Percentiles rank a stretch among this genome's conserved stretches.
These are phyloP conservation scores for Wickerhamiella qilinensis DNA, from an alignment of 805 yeast species.

Conservation along the genomic window DNA sequence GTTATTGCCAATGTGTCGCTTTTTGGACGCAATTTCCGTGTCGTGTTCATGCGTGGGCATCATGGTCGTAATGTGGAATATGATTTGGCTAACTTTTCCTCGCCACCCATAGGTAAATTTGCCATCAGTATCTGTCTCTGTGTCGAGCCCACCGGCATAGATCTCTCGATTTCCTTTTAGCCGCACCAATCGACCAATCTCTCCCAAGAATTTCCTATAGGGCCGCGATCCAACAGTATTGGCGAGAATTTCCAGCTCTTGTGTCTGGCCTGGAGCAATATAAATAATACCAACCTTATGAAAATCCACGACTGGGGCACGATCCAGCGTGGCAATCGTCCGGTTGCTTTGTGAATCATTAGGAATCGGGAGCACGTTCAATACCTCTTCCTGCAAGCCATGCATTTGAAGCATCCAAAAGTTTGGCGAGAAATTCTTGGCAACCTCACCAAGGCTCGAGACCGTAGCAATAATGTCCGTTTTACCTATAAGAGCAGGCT, in stretches of 20 bases:
- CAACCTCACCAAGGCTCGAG: background rate
- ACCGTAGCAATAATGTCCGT: background rate
- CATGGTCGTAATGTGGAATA: slow-evolving; percentile 67
- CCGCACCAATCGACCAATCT: slow-evolving; percentile 44
- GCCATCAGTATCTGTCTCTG: slow-evolving; percentile 55
- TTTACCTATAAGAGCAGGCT: slow-evolving; percentile 4
- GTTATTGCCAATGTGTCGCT: slow-evolving; percentile 76
- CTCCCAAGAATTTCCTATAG: slow-evolving; percentile 42
- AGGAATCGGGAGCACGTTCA: slow-evolving; percentile 26
- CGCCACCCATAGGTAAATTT: slow-evolving; percentile 58
- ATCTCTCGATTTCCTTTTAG: slow-evolving; percentile 37
- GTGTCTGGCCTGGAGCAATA: slow-evolving; percentile 48
- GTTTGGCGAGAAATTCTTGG: background rate
- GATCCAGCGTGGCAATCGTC: slow-evolving; percentile 48
- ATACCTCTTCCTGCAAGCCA: slow-evolving; percentile 2
- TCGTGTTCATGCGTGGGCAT: slow-evolving; percentile 47
- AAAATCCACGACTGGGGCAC: slow-evolving; percentile 62
- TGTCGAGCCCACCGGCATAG: slow-evolving; percentile 71
- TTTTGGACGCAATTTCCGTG: slow-evolving; percentile 36
- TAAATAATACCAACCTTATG: slow-evolving; percentile 69
- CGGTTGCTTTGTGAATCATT: slow-evolving; percentile 32
- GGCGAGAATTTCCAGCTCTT: slow-evolving; percentile 46
- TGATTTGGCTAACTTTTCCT: slow-evolving; percentile 51
- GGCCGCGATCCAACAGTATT: slow-evolving; percentile 47
- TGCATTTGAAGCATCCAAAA: slow-evolving; percentile 5